Evolutionary conservation across 352 stramenopile genomes (phyloP).

Genomic region (Aphanomyces invadans): DNA sequence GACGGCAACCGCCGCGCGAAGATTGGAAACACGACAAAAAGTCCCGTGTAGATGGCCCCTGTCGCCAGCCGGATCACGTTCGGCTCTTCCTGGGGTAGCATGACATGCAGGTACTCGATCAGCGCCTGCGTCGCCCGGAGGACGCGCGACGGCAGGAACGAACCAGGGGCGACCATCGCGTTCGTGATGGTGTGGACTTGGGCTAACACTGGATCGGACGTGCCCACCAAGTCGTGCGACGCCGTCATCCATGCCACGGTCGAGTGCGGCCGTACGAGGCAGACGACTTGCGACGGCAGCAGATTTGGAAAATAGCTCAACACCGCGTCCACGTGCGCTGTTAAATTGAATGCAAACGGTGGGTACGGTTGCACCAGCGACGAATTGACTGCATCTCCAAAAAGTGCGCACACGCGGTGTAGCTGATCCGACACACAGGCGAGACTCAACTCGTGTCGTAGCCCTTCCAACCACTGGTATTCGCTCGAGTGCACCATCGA

Average conservation of each 20-base stretch:
- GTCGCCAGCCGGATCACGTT: slow-evolving; percentile 42
- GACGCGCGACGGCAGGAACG: neutral
- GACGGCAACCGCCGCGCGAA: slow-evolving; percentile 46
- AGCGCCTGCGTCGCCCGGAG: neutral
- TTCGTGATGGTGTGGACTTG: neutral
- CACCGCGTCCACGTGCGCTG: neutral
- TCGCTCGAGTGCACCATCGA: neutral
- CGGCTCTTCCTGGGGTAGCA: neutral
- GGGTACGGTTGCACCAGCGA: neutral
- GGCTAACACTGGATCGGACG: neutral
- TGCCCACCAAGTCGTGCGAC: neutral
- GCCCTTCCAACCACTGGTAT: neutral
- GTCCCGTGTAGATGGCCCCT: slow-evolving; percentile 63
- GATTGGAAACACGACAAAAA: slow-evolving; percentile 44
- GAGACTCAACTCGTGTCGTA: neutral
- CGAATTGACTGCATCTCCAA: neutral
- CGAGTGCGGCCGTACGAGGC: neutral
- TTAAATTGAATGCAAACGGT: neutral
- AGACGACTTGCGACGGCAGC: neutral
- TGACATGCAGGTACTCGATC: slow-evolving; percentile 7
- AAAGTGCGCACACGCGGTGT: neutral
- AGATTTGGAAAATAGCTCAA: neutral
- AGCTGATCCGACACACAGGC: neutral
- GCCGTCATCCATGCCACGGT: neutral
- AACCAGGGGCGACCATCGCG: neutral